phyloP scores from a whole-genome alignment of 2,329 filamentous ascomycete species.

The Cladorrhinum sp. region DNA sequence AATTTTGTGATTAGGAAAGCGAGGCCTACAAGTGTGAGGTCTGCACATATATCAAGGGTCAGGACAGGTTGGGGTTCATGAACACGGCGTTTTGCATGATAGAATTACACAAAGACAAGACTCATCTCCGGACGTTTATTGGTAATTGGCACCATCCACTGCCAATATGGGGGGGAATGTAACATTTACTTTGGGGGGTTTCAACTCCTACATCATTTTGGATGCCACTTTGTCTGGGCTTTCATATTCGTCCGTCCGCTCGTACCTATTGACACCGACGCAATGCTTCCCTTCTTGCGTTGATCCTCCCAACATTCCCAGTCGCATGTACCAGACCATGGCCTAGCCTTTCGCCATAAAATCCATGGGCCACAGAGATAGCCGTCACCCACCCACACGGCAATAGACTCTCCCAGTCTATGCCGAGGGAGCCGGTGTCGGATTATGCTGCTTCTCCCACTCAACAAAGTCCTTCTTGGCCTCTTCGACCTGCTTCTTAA shows the following conservation, averaged over 20 bases:
- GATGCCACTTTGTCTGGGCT: neutral
- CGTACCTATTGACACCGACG: neutral
- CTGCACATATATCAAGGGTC: neutral
- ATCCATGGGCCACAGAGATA: no score
- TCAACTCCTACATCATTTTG: neutral
- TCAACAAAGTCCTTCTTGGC: conserved; percentile 56
- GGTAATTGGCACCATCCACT: neutral
- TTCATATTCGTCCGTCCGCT: neutral
- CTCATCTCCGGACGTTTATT: neutral
- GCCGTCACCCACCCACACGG: no score
- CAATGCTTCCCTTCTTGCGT: neutral
- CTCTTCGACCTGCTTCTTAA: conserved; percentile 69
- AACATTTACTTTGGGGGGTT: neutral
- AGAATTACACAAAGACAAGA: neutral
- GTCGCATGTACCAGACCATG: no score
- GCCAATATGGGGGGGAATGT: neutral
- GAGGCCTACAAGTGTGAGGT: neutral
- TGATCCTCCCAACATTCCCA: neutral
- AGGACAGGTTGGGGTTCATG: neutral
- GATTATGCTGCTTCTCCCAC: conserved; percentile 52
- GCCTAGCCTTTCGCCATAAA: no score
- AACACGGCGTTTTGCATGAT: neutral
- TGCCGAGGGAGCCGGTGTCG: conserved; percentile 33
- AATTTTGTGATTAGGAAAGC: neutral
- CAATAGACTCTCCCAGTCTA: neutral